These are phyloP conservation scores for Solanum chmielewskii DNA, from an alignment of 257 asterid species.

Conservation along the genomic window DNA sequence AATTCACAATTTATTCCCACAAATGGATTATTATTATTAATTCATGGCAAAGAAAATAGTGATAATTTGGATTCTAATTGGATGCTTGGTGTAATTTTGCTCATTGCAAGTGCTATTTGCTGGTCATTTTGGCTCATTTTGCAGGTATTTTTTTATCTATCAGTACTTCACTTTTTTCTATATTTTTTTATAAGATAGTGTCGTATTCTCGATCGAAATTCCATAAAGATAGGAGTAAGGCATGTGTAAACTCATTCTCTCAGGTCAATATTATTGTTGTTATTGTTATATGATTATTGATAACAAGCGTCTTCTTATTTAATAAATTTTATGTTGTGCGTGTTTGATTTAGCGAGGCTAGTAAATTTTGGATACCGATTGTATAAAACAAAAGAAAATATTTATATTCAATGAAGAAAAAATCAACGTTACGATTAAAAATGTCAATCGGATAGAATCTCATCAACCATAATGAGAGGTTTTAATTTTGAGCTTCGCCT, in stretches of 20 bases:
- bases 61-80: conserved; percentile 13
- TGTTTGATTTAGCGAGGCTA: background rate
- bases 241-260: background rate
- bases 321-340: background rate
- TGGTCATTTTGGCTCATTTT: conserved; percentile 52
- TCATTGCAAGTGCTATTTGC: conserved; percentile 36
- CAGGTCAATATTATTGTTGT: background rate
- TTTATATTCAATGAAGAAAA: background rate
- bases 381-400: background rate
- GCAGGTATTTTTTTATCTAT: conserved; percentile 16
- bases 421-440: background rate
- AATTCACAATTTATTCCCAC: conserved; percentile 25
- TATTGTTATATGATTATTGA: background rate
- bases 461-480: background rate
- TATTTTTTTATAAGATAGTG: background rate
- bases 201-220: background rate
- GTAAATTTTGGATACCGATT: background rate
- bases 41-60: conserved; percentile 9
- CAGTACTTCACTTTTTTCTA: background rate
- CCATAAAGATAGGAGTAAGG: background rate
- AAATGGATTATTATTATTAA: background rate
- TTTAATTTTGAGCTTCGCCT: background rate
- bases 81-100: conserved; percentile 52
- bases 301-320: background rate
- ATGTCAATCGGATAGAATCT: background rate